Percentiles rank a stretch among this genome's conserved stretches.
These are phyloP conservation scores for Suhomyces canberraensis DNA, from an alignment of 805 yeast species.

Conservation along the genomic window DNA sequence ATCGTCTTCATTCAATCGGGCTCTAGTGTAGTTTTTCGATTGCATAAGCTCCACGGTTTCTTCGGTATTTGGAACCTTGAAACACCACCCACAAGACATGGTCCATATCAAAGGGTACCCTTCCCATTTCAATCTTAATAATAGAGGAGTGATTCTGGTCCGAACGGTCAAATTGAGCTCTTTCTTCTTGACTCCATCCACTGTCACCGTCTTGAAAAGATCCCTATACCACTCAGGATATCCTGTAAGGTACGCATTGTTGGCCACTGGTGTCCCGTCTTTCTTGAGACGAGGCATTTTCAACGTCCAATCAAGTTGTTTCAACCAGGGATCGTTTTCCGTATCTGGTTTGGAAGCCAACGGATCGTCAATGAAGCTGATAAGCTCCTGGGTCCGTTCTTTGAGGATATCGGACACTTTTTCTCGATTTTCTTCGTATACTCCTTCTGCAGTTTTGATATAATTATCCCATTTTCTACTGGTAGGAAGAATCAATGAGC, in stretches of 20 bases:
- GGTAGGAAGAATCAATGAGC: constrained; percentile 76
- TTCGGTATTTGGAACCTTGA: constrained; percentile 51
- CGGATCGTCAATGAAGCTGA: constrained; percentile 36
- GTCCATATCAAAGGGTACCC: constrained; percentile 80
- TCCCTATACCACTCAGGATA: constrained; percentile 92
- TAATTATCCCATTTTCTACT: constrained; percentile 70
- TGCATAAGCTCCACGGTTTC: constrained; percentile 24
- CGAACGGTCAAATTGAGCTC: constrained; percentile 63
- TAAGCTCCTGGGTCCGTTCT: constrained; percentile 58
- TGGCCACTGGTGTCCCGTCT: constrained; percentile 63
- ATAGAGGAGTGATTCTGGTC: constrained; percentile 70
- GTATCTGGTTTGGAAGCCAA: constrained; percentile 22
- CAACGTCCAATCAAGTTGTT: constrained; percentile 85
- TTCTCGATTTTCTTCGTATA: constrained; percentile 56
- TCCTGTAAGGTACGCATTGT: constrained; percentile 77
- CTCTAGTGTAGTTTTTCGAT: constrained; percentile 37
- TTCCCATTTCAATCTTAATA: constrained; percentile 82
- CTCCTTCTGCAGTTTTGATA: constrained; percentile 61
- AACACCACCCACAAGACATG: constrained; percentile 83
- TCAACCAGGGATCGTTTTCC: constrained; percentile 79
- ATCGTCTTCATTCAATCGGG: constrained; percentile 29
- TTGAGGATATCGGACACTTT: constrained; percentile 58
- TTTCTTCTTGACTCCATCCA: constrained; percentile 30
- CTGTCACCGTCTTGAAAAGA: constrained; percentile 33
- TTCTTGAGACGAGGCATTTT: constrained; percentile 60